phyloP scores from a whole-genome alignment of 345 rosid species.

The Dovyalis caffra region DNA sequence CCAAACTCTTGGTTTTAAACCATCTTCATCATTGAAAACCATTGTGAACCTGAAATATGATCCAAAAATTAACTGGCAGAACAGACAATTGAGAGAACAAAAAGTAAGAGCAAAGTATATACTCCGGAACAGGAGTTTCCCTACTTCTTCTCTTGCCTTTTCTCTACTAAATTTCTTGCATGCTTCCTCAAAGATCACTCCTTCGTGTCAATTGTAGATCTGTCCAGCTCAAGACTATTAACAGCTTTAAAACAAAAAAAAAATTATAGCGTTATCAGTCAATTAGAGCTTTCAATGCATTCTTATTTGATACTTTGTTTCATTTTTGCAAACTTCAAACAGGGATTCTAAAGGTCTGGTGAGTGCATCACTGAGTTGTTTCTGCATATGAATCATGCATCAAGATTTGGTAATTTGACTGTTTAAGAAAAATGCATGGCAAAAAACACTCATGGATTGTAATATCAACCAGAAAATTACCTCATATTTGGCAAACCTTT shows the following conservation, averaged over 20 bases:
- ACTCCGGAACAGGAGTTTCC: conserved; percentile 51
- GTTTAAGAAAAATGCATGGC: too few relatives aligned
- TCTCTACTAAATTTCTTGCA: conserved; percentile 60
- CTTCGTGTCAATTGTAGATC: conserved; percentile 34
- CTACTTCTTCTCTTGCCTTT: conserved; percentile 69
- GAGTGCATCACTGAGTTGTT: conserved; percentile 48
- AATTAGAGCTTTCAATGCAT: conserved; percentile 57
- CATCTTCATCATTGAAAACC: conserved; percentile 66
- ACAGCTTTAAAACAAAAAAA: too few relatives aligned
- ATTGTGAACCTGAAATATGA: conserved; percentile 55
- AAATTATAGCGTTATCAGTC: conserved; percentile 25
- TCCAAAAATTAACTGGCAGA: conserved; percentile 15
- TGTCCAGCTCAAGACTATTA: conserved; percentile 61
- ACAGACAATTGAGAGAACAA: background rate
- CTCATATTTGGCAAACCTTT: conserved; percentile 50
- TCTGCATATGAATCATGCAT: conserved; percentile 38
- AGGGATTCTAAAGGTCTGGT: conserved; percentile 55
- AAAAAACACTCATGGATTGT: conserved; percentile 2
- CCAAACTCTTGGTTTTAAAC: conserved; percentile 74
- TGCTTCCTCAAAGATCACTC: conserved; percentile 47
- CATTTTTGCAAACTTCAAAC: conserved; percentile 53
- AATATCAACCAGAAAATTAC: conserved; percentile 29
- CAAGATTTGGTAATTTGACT: conserved; percentile 1
- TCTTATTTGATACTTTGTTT: conserved; percentile 65
- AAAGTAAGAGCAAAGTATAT: background rate